These are phyloP conservation scores for Hemerocallis citrina DNA, from an alignment of 106 monocot species.

Conservation along the genomic window DNA sequence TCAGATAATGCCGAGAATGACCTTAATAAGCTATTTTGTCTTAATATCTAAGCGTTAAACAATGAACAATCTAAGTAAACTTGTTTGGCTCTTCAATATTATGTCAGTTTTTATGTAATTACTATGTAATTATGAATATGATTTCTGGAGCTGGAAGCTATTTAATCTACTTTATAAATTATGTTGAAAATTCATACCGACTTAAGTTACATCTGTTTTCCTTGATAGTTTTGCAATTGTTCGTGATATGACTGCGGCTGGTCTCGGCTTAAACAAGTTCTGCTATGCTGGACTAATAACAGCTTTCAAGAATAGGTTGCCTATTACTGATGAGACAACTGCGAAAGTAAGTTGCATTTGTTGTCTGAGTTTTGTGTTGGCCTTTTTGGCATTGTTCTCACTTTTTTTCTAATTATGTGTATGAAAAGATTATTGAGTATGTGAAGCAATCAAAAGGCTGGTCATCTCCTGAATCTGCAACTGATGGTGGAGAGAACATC, in stretches of 20 bases:
- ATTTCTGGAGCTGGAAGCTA: not conserved
- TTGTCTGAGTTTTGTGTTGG: not conserved
- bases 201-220: conserved; percentile 5
- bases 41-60: too few relatives aligned
- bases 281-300: conserved; percentile 98
- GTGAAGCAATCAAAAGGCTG: conserved; percentile 95
- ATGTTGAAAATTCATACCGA: not conserved
- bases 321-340: conserved; percentile 55
- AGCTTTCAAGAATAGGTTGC: conserved; percentile 77
- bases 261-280: conserved; percentile 87
- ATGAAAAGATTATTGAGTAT: conserved; percentile 75
- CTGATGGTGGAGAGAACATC: conserved; percentile 81
- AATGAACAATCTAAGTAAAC: too few relatives aligned
- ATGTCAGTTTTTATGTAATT: not conserved
- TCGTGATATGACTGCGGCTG: conserved; percentile 97
- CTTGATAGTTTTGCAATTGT: conserved; percentile 70
- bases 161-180: not conserved
- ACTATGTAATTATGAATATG: not conserved
- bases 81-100: not conserved
- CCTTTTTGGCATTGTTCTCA: not conserved
- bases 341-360: conserved; percentile 41
- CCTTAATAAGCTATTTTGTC: too few relatives aligned
- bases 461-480: conserved; percentile 69
- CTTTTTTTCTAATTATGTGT: conserved; percentile 3
- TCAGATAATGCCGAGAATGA: too few relatives aligned